Evolutionary conservation across 805 yeast species (phyloP).

Genomic region (Hanseniaspora lindneri): DNA sequence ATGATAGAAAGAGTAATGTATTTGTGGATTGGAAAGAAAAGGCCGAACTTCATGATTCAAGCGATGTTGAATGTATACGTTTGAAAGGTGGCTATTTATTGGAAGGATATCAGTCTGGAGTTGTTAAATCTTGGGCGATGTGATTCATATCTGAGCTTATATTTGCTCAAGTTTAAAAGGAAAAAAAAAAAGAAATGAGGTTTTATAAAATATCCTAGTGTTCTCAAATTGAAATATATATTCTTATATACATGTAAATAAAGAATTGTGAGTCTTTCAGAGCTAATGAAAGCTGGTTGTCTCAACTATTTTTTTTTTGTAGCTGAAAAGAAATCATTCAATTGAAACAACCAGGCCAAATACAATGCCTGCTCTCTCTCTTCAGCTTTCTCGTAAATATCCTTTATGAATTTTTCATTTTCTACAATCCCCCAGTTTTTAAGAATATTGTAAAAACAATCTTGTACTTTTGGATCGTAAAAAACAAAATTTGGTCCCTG

Average conservation of each 20-base stretch:
- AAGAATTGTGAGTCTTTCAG: background rate
- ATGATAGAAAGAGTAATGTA: constrained; percentile 42
- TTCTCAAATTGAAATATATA: background rate
- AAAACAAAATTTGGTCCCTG: constrained; percentile 4
- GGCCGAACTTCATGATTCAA: constrained; percentile 22
- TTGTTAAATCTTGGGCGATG: constrained; percentile 53
- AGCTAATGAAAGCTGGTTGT: background rate
- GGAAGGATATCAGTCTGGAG: constrained; percentile 53
- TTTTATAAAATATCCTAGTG: background rate
- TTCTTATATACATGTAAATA: background rate
- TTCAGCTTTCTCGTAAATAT: constrained; percentile 9
- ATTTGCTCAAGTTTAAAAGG: too few relatives aligned
- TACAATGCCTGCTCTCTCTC: constrained; percentile 9
- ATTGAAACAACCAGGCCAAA: constrained; percentile 8
- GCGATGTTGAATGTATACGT: constrained; percentile 34
- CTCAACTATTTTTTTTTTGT: background rate
- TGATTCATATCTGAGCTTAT: too few relatives aligned
- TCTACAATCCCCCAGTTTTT: constrained; percentile 13
- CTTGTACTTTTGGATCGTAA: constrained; percentile 7
- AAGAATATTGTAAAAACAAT: background rate
- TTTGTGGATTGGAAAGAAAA: constrained; percentile 28
- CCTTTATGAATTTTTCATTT: constrained; percentile 5
- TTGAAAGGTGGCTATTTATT: constrained; percentile 55
- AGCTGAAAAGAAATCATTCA: background rate
- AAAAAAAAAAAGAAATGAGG: background rate